Percentiles rank a stretch among this genome's conserved stretches.
Evolutionary conservation across 2,329 filamentous ascomycete species (phyloP).

Genomic region (Aspergillus neoniger): DNA sequence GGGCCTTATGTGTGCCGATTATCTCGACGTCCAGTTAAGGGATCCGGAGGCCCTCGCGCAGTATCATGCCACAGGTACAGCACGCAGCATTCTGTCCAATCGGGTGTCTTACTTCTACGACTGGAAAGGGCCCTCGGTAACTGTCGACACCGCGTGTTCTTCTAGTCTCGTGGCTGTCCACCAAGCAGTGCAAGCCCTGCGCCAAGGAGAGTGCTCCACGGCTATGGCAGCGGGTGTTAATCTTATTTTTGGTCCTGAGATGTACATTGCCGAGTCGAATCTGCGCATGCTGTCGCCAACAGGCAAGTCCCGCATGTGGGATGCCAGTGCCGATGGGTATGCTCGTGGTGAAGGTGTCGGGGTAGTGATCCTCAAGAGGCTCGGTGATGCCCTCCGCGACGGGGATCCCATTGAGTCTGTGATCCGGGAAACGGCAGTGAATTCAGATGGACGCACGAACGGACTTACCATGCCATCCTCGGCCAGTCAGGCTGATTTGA

Average conservation of each 20-base stretch:
- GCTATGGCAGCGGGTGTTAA: conserved; percentile 12
- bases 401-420: conserved; percentile 44
- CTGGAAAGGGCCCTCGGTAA: conserved; percentile 34
- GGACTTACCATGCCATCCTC: conserved; percentile 30
- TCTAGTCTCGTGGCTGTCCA: conserved; percentile 37
- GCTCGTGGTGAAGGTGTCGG: conserved; percentile 54
- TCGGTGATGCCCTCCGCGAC: conserved; percentile 49
- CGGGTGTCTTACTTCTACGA: conserved; percentile 32
- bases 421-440: conserved; percentile 29
- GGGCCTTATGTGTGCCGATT: conserved; percentile 12
- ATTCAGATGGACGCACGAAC: conserved; percentile 29
- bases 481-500: conserved; percentile 38
- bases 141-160: conserved; percentile 48
- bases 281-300: conserved; percentile 50
- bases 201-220: conserved; percentile 23
- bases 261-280: conserved; percentile 9
- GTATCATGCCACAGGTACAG: conserved; percentile 24
- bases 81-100: conserved; percentile 37
- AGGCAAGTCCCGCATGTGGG: conserved; percentile 51
- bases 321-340: conserved; percentile 48
- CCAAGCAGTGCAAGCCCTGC: conserved; percentile 26
- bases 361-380: conserved; percentile 52
- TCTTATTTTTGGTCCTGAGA: conserved; percentile 21
- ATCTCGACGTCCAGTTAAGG: not conserved
- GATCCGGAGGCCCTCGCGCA: conserved; percentile 1